These are phyloP conservation scores for Aspergillus sp. DNA, from an alignment of 2,329 filamentous ascomycete species.

Conservation along the genomic window DNA sequence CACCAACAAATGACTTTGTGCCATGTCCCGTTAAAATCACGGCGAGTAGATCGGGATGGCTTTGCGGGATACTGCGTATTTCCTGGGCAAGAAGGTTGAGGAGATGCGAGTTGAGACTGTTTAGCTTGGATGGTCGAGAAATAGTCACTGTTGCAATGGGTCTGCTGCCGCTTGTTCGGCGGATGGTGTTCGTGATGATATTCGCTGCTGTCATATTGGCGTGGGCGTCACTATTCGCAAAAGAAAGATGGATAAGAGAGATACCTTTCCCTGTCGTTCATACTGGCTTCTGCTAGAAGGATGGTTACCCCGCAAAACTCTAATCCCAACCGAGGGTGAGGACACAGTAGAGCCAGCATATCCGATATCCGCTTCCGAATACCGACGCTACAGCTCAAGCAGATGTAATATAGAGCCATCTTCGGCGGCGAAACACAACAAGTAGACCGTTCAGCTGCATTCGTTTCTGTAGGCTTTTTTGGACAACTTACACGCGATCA, in stretches of 20 bases:
- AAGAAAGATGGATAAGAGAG: too few species aligned
- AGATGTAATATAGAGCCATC: neutral
- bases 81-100: neutral
- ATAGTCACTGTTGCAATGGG: conserved; percentile 19
- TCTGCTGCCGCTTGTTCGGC: too few species aligned
- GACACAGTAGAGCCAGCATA: neutral
- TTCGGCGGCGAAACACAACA: neutral
- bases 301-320: neutral
- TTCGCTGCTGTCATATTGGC: too few species aligned
- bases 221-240: too few species aligned
- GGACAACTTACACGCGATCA: neutral
- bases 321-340: neutral
- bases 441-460: neutral
- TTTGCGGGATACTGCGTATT: neutral
- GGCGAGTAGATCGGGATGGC: neutral
- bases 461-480: neutral
- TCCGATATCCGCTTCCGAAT: neutral
- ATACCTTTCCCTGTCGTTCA: too few species aligned
- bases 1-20: conserved; percentile 54
- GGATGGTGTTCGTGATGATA: too few species aligned
- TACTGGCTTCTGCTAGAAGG: too few species aligned
- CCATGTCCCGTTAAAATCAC: neutral
- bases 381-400: neutral
- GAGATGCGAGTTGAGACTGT: conserved; percentile 23
- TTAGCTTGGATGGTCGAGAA: conserved; percentile 26